A percentile compares a stretch with the other conserved stretches of the same genome.
These are phyloP conservation scores for Penicillium oxalicum DNA, from an alignment of 2,329 filamentous ascomycete genomes.

Conservation along the genomic window DNA sequence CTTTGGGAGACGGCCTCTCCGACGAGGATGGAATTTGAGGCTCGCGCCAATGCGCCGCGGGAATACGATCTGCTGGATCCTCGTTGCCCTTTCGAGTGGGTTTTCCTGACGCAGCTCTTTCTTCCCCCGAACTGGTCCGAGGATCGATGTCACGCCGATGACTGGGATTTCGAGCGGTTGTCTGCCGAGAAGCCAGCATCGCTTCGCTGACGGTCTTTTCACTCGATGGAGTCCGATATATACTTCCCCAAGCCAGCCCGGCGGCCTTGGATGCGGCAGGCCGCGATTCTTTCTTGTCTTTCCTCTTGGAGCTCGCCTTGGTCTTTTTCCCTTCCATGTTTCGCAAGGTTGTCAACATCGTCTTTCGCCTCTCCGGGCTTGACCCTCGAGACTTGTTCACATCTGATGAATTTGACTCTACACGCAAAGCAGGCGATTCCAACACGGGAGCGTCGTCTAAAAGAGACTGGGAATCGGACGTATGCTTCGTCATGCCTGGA, in stretches of 20 bases:
- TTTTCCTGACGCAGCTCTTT: constrained; percentile 10
- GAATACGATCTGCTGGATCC: constrained; percentile 13
- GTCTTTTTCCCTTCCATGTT: constrained; percentile 42
- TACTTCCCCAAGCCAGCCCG: constrained; percentile 54
- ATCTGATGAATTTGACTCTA: constrained; percentile 25
- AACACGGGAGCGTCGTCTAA: constrained; percentile 13
- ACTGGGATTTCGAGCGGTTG: constrained; percentile 22
- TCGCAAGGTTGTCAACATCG: constrained; percentile 53
- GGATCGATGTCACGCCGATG: constrained; percentile 22
- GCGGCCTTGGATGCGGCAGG: constrained; percentile 57
- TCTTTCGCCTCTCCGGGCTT: constrained; percentile 56
- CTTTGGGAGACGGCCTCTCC: constrained; percentile 11
- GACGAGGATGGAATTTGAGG: constrained; percentile 12
- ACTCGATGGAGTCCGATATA: constrained; percentile 22
- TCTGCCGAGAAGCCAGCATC: constrained; percentile 24
- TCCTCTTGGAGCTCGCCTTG: constrained; percentile 34
- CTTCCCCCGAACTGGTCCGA: constrained; percentile 21
- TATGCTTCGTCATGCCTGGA: constrained; percentile 15
- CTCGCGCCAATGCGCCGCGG: constrained; percentile 20
- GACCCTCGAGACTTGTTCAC: constrained; percentile 51
- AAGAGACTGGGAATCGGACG: constrained; percentile 17
- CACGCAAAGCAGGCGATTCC: constrained; percentile 18
- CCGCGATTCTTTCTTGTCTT: constrained; percentile 39
- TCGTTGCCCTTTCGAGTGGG: constrained; percentile 1
- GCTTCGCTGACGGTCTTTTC: constrained; percentile 26